Percentiles rank a stretch among this genome's conserved stretches.
Evolutionary conservation across 2,329 filamentous ascomycete genomes (phyloP).

Genomic region (Huntiella decipiens): DNA sequence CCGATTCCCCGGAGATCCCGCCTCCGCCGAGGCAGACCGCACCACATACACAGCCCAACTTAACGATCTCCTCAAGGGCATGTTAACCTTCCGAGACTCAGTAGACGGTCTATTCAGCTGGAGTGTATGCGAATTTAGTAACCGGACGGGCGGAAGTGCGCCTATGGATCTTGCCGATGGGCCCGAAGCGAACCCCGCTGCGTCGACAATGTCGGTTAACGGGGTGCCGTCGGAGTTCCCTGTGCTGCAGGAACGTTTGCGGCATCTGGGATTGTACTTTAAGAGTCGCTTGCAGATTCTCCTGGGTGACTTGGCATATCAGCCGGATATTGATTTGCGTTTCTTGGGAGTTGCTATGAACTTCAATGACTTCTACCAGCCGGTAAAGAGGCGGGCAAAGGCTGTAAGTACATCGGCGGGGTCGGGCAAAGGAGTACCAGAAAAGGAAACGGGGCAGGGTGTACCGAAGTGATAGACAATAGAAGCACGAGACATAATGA

Average conservation of each 20-base stretch:
- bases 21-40: conserved; percentile 31
- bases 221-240: conserved; percentile 49
- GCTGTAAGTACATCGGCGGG: not conserved
- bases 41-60: conserved; percentile 77
- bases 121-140: conserved; percentile 84
- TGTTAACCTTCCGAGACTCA: conserved; percentile 83
- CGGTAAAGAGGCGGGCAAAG: conserved; percentile 45
- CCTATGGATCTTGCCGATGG: conserved; percentile 31
- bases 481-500: not conserved
- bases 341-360: conserved; percentile 97
- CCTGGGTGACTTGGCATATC: conserved; percentile 77
- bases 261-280: conserved; percentile 57
- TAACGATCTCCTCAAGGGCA: conserved; percentile 77
- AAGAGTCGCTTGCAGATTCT: conserved; percentile 57
- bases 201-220: conserved; percentile 17
- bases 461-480: not conserved
- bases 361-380: conserved; percentile 92
- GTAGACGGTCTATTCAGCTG: conserved; percentile 91
- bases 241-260: conserved; percentile 54
- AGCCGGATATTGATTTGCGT: conserved; percentile 85
- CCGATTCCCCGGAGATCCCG: conserved; percentile 20
- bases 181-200: conserved; percentile 13
- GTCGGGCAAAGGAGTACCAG: not conserved
- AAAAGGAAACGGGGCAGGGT: not conserved
- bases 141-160: conserved; percentile 67